Evolutionary conservation across 257 asterid genomes (phyloP).

Genomic region (Buddleja alternifolia): DNA sequence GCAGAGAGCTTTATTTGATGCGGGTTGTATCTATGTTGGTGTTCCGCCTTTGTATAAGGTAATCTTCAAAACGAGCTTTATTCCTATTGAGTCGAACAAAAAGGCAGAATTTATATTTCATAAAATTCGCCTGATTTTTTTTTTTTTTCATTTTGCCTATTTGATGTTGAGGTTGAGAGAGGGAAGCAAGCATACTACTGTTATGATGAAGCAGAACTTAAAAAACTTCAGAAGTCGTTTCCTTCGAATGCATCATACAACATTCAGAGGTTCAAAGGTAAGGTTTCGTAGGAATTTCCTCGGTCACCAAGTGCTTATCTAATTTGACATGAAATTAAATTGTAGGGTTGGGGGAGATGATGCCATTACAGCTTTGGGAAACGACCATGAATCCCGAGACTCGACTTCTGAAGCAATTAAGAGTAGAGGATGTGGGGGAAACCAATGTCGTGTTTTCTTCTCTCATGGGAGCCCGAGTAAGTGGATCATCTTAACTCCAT

Average conservation of each 20-base stretch:
- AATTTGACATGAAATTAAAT: slow-evolving; percentile 8
- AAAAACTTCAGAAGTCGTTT: slow-evolving; percentile 62
- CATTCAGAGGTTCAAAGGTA: slow-evolving; percentile 99
- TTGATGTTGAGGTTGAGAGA: slow-evolving; percentile 81
- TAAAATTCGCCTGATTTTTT: slow-evolving; percentile 18
- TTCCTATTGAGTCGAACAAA: slow-evolving; percentile 13
- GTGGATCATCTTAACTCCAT: slow-evolving; percentile 24
- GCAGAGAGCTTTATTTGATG: slow-evolving; percentile 95
- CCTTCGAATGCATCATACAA: slow-evolving; percentile 93
- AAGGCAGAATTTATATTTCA: slow-evolving; percentile 12
- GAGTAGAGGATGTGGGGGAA: slow-evolving; percentile 86
- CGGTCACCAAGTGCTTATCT: not conserved
- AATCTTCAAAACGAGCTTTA: slow-evolving; percentile 22
- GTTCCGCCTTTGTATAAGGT: slow-evolving; percentile 99
- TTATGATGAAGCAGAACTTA: slow-evolving; percentile 81
- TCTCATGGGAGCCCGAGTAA: slow-evolving; percentile 93
- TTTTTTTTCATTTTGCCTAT: not conserved
- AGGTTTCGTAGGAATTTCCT: not conserved
- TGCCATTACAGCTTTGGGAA: slow-evolving; percentile 99
- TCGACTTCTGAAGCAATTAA: slow-evolving; percentile 78
- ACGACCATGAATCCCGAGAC: slow-evolving; percentile 89
- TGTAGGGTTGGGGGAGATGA: slow-evolving; percentile 99
- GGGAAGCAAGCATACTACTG: slow-evolving; percentile 87
- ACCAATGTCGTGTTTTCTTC: slow-evolving; percentile 87
- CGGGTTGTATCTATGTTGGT: slow-evolving; percentile 94